These are phyloP conservation scores for Agapanthus africanus DNA, from an alignment of 106 monocot species.

Conservation along the genomic window DNA sequence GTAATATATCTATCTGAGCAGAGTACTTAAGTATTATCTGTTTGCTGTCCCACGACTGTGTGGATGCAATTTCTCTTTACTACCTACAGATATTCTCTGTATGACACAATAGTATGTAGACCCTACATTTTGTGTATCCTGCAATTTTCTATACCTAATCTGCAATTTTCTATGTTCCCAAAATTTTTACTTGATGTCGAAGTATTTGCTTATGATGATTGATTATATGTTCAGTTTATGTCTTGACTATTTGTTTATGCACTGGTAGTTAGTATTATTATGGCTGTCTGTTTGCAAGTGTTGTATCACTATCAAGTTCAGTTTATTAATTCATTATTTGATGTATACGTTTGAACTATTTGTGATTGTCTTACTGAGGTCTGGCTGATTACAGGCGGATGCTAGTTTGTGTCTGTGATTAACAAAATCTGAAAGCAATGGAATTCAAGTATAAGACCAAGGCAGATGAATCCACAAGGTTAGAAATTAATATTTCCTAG, in stretches of 20 bases:
- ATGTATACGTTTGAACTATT: not conserved
- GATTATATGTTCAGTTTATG: no score
- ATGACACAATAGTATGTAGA: not conserved
- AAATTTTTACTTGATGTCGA: no score
- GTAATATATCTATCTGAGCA: not conserved
- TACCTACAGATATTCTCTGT: not conserved
- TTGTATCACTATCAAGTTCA: not conserved
- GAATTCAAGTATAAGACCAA: not conserved
- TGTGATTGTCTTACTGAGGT: not conserved
- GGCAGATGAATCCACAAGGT: slow-evolving; percentile 5
- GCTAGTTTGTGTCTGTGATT: not conserved
- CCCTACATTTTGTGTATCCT: not conserved
- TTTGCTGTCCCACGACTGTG: not conserved
- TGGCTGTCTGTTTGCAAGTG: not conserved
- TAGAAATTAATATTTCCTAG: not conserved
- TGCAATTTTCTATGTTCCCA: no score
- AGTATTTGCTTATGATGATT: no score
- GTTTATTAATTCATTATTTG: not conserved
- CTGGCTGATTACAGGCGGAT: not conserved
- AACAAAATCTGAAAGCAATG: not conserved
- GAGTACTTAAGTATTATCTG: not conserved
- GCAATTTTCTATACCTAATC: no score
- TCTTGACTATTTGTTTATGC: no score
- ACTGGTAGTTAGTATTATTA: no score
- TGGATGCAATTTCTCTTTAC: not conserved